These are phyloP conservation scores for Pseudogymnoascus sp. DNA, from an alignment of 2,329 filamentous ascomycete species.

Conservation along the genomic window DNA sequence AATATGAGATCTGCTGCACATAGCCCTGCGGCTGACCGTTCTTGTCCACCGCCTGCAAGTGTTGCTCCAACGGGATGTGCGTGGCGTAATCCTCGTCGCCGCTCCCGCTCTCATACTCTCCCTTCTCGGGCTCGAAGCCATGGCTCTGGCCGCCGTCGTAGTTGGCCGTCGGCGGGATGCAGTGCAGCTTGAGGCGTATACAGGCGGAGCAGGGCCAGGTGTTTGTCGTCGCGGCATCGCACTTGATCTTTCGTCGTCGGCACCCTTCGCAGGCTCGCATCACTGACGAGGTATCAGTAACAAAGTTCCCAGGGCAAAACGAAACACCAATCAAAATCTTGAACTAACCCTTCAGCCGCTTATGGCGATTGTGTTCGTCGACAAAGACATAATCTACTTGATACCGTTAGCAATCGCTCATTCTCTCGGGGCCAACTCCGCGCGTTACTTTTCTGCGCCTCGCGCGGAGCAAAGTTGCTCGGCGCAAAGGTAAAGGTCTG, in stretches of 20 bases:
- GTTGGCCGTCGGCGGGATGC: conserved; percentile 60
- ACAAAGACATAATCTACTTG: conserved; percentile 91
- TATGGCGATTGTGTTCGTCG: conserved; percentile 96
- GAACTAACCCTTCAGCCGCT: conserved; percentile 75
- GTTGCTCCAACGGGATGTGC: conserved; percentile 43
- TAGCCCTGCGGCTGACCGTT: conserved; percentile 34
- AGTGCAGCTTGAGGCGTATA: conserved; percentile 83
- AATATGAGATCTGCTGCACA: conserved; percentile 40
- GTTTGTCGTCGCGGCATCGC: conserved; percentile 93
- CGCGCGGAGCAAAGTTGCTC: conserved; percentile 52
- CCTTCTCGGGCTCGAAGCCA: conserved; percentile 42
- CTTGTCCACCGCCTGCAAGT: conserved; percentile 31
- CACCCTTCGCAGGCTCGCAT: conserved; percentile 98
- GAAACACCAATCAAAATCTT: conserved; percentile 10
- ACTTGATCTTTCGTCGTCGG: conserved; percentile 92
- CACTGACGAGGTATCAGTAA: conserved; percentile 44
- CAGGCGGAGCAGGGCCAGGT: conserved; percentile 96
- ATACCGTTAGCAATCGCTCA: conserved; percentile 24
- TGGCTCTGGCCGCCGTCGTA: conserved; percentile 27
- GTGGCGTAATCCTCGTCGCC: conserved; percentile 43
- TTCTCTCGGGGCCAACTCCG: no score
- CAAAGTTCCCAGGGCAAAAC: conserved; percentile 1
- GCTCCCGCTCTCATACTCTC: conserved; percentile 36
- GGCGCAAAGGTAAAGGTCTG: conserved; percentile 70
- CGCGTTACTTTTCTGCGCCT: conserved; percentile 73